Conservation (phyloP, 192 early-diverging fungal species). For the Entrophospora sp. region DNA sequence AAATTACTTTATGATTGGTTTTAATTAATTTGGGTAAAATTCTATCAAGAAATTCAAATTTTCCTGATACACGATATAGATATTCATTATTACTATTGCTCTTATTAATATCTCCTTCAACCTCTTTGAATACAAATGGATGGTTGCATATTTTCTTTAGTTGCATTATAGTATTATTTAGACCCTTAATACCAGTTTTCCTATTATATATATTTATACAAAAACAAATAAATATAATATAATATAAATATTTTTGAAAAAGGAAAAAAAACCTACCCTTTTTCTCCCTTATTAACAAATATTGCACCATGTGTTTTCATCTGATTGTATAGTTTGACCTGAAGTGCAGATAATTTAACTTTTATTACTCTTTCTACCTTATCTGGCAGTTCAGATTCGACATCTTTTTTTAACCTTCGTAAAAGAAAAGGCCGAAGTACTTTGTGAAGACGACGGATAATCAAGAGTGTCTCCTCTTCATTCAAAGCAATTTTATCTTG, state of each 20-base stretch:
- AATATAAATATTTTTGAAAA: too few relatives aligned
- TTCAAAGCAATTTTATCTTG: slow-evolving; percentile 88
- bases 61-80: slow-evolving; percentile 80
- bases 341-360: slow-evolving; percentile 83
- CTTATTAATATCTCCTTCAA: slow-evolving; percentile 76
- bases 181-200: slow-evolving; percentile 57
- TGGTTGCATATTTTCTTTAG: slow-evolving; percentile 98
- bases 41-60: slow-evolving; percentile 94
- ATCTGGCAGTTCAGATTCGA: slow-evolving; percentile 94
- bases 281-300: slow-evolving; percentile 53
- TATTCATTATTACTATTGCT: slow-evolving; percentile 65
- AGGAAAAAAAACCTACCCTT: too few relatives aligned
- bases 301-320: slow-evolving; percentile 72
- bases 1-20: slow-evolving; percentile 71
- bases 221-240: neutral
- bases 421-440: slow-evolving; percentile 91
- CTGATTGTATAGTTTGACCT: slow-evolving; percentile 75
- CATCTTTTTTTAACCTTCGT: slow-evolving; percentile 94
- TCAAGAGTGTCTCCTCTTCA: slow-evolving; percentile 96
- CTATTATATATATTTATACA: too few relatives aligned
- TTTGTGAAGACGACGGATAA: slow-evolving; percentile 95
- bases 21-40: slow-evolving; percentile 80
- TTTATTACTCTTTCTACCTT: slow-evolving; percentile 94
- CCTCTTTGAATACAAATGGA: slow-evolving; percentile 93
- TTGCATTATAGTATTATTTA: slow-evolving; percentile 98